Evolutionary conservation across 1,139 yeast genomes (phyloP).

Genomic region (Pichia sp.): DNA sequence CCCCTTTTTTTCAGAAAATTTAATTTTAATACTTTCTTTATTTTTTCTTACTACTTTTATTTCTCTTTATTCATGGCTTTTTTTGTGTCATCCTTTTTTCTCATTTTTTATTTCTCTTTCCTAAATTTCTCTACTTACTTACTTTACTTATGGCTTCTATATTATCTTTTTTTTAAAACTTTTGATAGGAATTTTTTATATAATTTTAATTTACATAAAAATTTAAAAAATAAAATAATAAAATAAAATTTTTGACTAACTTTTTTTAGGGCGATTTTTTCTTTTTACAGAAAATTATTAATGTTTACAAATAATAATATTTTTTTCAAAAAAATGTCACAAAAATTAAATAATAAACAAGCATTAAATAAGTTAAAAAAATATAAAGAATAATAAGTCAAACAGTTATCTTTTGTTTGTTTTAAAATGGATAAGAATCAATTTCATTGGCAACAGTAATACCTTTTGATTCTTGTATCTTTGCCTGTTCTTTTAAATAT

Average conservation of each 20-base stretch:
- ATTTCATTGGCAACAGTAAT: conserved; percentile 36
- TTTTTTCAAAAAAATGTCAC: background rate
- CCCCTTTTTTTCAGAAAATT: background rate
- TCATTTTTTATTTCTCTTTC: conserved; percentile 3
- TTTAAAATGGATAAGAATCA: conserved; percentile 38
- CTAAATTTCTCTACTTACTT: background rate
- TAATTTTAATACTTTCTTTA: no score
- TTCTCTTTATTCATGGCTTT: background rate
- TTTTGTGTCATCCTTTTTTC: background rate
- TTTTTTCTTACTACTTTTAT: background rate
- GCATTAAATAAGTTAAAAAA: background rate
- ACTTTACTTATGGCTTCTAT: background rate
- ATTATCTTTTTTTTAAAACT: background rate
- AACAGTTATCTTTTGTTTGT: background rate
- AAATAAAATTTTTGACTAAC: no score
- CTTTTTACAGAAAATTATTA: no score
- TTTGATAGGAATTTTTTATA: background rate
- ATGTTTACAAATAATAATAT: background rate
- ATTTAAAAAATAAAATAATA: no score
- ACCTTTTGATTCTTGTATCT: conserved; percentile 47
- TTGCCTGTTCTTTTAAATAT: conserved; percentile 44
- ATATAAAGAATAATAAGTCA: background rate
- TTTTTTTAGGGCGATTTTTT: no score
- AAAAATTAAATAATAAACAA: background rate
- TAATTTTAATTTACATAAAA: background rate